phyloP scores from a whole-genome alignment of 371 early-diverging fungal genomes.

The Umbelopsis sp. region DNA sequence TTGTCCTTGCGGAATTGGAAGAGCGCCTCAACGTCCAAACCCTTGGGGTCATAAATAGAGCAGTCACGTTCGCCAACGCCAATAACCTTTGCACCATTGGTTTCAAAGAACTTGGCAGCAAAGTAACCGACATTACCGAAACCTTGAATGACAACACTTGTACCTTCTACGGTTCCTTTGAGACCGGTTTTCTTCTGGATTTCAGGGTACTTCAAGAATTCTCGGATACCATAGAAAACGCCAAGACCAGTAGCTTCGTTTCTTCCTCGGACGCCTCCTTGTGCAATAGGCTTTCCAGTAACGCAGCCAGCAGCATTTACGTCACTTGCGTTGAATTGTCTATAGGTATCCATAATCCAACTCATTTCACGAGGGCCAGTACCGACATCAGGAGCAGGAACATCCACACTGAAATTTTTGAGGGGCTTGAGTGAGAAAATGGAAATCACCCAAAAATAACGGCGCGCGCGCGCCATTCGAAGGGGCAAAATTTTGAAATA shows the following conservation, averaged over 20 bases:
- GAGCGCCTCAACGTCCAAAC: constrained; percentile 75
- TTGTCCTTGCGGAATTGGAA: constrained; percentile 67
- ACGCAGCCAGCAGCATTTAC: constrained; percentile 87
- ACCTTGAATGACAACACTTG: constrained; percentile 80
- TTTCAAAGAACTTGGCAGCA: constrained; percentile 87
- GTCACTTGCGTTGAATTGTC: constrained; percentile 84
- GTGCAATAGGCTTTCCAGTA: constrained; percentile 86
- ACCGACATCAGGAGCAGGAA: constrained; percentile 94
- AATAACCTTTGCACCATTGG: constrained; percentile 83
- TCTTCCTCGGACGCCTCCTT: constrained; percentile 91
- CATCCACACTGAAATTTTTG: constrained; percentile 58
- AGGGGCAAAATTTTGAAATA: background rate
- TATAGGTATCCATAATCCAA: constrained; percentile 92
- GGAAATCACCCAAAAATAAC: background rate
- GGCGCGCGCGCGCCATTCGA: too few species aligned
- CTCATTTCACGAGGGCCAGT: constrained; percentile 90
- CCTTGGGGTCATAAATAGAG: constrained; percentile 71
- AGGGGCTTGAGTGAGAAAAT: background rate
- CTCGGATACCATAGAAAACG: constrained; percentile 85
- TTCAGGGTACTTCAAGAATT: constrained; percentile 81
- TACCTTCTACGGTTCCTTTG: constrained; percentile 68
- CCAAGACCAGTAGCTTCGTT: constrained; percentile 91
- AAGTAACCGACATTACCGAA: constrained; percentile 93
- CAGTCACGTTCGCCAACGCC: constrained; percentile 82
- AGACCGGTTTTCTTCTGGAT: constrained; percentile 78